Base-by-base conservation (phyloP, 2,329 filamentous ascomycete species). In the Pezicula neosporulosa region DNA sequence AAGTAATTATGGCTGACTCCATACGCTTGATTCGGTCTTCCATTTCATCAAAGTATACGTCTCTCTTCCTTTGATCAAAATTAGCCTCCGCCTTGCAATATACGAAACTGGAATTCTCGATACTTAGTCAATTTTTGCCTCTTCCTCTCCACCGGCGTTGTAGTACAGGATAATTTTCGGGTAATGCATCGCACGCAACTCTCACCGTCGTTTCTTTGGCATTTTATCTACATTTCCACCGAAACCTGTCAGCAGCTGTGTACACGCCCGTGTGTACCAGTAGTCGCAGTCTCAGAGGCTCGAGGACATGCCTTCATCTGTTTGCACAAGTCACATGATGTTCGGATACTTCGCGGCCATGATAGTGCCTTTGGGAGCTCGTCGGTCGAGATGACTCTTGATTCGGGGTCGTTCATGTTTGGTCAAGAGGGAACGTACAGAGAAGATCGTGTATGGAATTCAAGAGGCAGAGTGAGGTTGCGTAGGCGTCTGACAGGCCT, bases 281-380 rank as follows among this genome's bases (percentile, higher is more conserved):
- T 18, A 42, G 30, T 18, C 24, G 8, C 30, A 45, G n/a, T 27
- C 19, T 24, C 19, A 45, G 30, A 38, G 24, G 16, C 37, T 45
- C 27, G 27, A 53, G 39, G 19, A 52, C 52, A 48, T 58, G 52
- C 58, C 59, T 61, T 61, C 51, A 60, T 59, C 28, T 52, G 56
- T 50, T 61, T 60, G 48, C 58, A 61, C 50, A 41, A 46, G 42
- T 61, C 56, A 56, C 59, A 61, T 45, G 59, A 60, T 50, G 58
- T 61, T 54, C 59, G 56, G 38, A n/a, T 24, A 52, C 51, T 51
- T 55, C 57, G 54, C 18, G 51, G 16, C 54, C 54, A 56, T 39
- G 54, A 51, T 48, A 45, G 42, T 47, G 49, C 12, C 30, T 56
- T 56, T 44, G 46, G 38, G 42, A 44, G 21, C 24, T 38, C 53